These are phyloP conservation scores for Fusarium irregulare DNA, from an alignment of 2,329 filamentous ascomycete species.

Conservation along the genomic window DNA sequence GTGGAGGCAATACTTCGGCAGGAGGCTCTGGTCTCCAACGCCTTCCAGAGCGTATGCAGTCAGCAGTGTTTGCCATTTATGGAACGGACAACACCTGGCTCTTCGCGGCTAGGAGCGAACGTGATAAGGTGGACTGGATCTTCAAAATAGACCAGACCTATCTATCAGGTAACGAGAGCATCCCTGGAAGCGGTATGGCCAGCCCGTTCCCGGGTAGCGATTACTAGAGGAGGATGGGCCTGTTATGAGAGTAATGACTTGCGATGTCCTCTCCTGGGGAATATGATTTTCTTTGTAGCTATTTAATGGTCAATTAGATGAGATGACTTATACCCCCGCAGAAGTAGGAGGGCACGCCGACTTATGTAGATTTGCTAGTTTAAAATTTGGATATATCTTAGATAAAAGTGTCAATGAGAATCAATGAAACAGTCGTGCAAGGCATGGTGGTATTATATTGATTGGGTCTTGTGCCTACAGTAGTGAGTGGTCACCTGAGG, in stretches of 20 bases:
- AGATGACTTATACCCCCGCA: conserved; percentile 48
- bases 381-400: conserved; percentile 42
- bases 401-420: conserved; percentile 25
- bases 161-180: conserved; percentile 60
- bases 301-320: conserved; percentile 47
- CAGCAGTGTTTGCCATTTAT: conserved; percentile 92
- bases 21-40: conserved; percentile 58
- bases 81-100: conserved; percentile 95
- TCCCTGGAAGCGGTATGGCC: conserved; percentile 51
- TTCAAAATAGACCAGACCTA: conserved; percentile 89
- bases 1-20: conserved; percentile 49
- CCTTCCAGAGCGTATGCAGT: conserved; percentile 68
- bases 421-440: conserved; percentile 3
- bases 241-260: conserved; percentile 45
- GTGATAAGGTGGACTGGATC: conserved; percentile 97
- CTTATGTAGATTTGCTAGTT: conserved; percentile 37
- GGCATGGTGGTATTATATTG: neutral
- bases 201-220: conserved; percentile 52
- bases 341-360: conserved; percentile 42
- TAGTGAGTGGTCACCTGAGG: neutral
- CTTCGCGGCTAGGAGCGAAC: conserved; percentile 88
- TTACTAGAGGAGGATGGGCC: conserved; percentile 37
- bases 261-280: conserved; percentile 44
- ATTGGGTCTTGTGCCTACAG: neutral
- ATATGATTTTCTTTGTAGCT: conserved; percentile 46